Percentiles rank a stretch among this genome's conserved stretches.
Conservation (phyloP, 805 yeast species). For the Cyberlindnera petersonii region DNA sequence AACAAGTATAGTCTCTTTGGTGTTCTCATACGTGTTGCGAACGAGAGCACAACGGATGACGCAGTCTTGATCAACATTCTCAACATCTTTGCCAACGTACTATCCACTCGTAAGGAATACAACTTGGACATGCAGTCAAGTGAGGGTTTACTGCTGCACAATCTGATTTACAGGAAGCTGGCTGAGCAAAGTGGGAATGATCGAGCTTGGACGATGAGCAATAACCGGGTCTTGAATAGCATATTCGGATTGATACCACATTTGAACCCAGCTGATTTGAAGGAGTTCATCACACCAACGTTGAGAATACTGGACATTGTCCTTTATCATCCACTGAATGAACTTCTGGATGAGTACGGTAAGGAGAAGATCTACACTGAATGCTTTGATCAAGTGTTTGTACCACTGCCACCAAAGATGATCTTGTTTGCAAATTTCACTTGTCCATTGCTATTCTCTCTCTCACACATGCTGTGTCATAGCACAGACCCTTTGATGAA, state of each 20-base stretch:
- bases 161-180: constrained; percentile 5
- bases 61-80: constrained; percentile 7
- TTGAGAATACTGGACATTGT: constrained; percentile 11
- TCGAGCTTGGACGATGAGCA: not conserved
- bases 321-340: constrained; percentile 6
- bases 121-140: constrained; percentile 6
- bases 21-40: constrained; percentile 14
- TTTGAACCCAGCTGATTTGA: constrained; percentile 17
- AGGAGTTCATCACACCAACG: constrained; percentile 12
- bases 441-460: constrained; percentile 22
- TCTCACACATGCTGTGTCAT: constrained; percentile 20
- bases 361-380: constrained; percentile 7
- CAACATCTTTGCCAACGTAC: constrained; percentile 9
- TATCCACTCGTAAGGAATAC: constrained; percentile 9
- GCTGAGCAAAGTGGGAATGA: not conserved
- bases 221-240: constrained; percentile 10
- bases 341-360: constrained; percentile 4
- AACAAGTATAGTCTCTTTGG: constrained; percentile 10
- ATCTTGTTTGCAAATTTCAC: constrained; percentile 15
- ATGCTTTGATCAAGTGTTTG: constrained; percentile 15
- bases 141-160: constrained; percentile 9
- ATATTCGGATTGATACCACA: constrained; percentile 23
- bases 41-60: constrained; percentile 6
- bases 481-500: constrained; percentile 10
- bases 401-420: constrained; percentile 22